These are phyloP conservation scores for Talaromyces amestolkiae DNA, from an alignment of 2,329 filamentous ascomycete species.

Conservation along the genomic window DNA sequence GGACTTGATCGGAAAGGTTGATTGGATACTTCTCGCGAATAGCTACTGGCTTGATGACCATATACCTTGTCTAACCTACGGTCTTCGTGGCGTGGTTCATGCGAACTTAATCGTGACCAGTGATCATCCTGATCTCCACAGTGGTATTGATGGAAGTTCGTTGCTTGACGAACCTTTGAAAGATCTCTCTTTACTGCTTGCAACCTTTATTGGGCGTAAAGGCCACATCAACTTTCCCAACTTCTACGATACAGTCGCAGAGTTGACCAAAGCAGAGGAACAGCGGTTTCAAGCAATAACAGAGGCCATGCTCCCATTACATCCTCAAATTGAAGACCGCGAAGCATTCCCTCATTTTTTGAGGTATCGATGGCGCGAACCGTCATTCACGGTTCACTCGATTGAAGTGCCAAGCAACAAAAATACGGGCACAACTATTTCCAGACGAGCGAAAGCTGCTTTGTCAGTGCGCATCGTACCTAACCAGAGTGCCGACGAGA, in stretches of 20 bases:
- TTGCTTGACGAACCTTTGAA: constrained; percentile 88
- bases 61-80: constrained; percentile 92
- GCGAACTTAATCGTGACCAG: constrained; percentile 87
- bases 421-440: constrained; percentile 81
- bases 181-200: constrained; percentile 79
- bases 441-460: constrained; percentile 80
- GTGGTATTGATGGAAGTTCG: constrained; percentile 91
- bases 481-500: constrained; percentile 80
- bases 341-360: constrained; percentile 76
- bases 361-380: constrained; percentile 93
- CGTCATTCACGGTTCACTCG: constrained; percentile 88
- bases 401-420: constrained; percentile 80
- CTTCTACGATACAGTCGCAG: constrained; percentile 82
- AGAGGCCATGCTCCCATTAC: constrained; percentile 68
- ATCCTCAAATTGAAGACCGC: constrained; percentile 62
- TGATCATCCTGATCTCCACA: constrained; percentile 83
- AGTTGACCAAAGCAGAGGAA: constrained; percentile 71
- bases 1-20: constrained; percentile 79
- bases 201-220: constrained; percentile 74
- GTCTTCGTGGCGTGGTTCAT: constrained; percentile 87
- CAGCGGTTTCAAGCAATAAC: constrained; percentile 81
- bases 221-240: constrained; percentile 81
- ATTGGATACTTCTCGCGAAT: constrained; percentile 93
- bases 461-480: constrained; percentile 90
- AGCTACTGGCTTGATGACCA: constrained; percentile 98